phyloP scores from a whole-genome alignment of 2,329 filamentous ascomycete genomes.

The Pseudocercospora macadamiae region DNA sequence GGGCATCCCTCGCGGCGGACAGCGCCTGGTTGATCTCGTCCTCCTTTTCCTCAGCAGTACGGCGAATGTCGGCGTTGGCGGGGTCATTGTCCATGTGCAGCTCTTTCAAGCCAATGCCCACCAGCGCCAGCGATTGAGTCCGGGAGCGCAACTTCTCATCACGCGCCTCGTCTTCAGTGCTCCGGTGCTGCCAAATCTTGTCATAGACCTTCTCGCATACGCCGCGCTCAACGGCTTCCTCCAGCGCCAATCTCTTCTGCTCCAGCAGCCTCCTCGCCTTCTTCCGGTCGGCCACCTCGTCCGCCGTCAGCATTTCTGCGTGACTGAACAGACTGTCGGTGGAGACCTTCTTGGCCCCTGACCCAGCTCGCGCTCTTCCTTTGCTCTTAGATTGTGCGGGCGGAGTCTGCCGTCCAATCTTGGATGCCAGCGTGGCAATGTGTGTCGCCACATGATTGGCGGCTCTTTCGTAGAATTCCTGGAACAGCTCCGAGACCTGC shows the following conservation, averaged over 20 bases:
- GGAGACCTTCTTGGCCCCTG: constrained; percentile 41
- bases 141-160: constrained; percentile 95
- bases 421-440: constrained; percentile 75
- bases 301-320: constrained; percentile 77
- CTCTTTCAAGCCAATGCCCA: constrained; percentile 86
- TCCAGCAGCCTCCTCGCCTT: constrained; percentile 77
- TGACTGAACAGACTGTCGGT: constrained; percentile 40
- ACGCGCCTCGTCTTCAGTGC: constrained; percentile 88
- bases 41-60: constrained; percentile 56
- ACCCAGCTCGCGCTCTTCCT: constrained; percentile 48
- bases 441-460: constrained; percentile 84
- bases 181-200: constrained; percentile 87
- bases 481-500: constrained; percentile 80
- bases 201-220: constrained; percentile 62
- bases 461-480: constrained; percentile 87
- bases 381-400: constrained; percentile 60
- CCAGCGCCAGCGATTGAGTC: constrained; percentile 84
- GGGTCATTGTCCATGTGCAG: constrained; percentile 74
- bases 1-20: constrained; percentile 65
- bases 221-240: constrained; percentile 88
- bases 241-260: constrained; percentile 72
- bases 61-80: constrained; percentile 57
- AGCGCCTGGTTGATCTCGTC: constrained; percentile 74
- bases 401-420: constrained; percentile 70
- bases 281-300: constrained; percentile 80